A percentile compares a stretch with the other conserved stretches of the same genome.
Conservation (phyloP, 768 basidiomycete genomes). For the Mycena sanguinolenta region DNA sequence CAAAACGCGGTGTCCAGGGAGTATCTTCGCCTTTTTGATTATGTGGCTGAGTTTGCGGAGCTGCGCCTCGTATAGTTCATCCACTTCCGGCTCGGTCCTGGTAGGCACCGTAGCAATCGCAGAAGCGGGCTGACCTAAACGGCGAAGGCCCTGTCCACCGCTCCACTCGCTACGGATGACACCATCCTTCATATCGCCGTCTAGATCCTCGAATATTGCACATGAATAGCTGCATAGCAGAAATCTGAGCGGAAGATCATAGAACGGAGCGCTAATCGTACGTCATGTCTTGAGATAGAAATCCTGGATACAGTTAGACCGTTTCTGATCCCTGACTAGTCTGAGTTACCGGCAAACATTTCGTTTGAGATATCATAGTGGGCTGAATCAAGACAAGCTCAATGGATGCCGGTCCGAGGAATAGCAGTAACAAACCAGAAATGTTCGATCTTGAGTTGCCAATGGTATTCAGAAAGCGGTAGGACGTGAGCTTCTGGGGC, state of each 20-base stretch:
- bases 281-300: constrained; percentile 80
- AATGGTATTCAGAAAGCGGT: constrained; percentile 75
- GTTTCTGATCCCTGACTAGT: constrained; percentile 3
- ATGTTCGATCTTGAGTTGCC: constrained; percentile 77
- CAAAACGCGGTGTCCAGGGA: constrained; percentile 67
- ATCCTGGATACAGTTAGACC: constrained; percentile 49
- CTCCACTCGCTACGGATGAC: constrained; percentile 48
- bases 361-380: constrained; percentile 86
- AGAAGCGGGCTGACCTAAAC: constrained; percentile 33
- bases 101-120: constrained; percentile 23
- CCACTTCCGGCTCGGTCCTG: constrained; percentile 38
- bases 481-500: constrained; percentile 67
- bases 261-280: constrained; percentile 39
- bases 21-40: constrained; percentile 73
- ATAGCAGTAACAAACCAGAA: constrained; percentile 46
- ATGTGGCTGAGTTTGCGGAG: constrained; percentile 75
- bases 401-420: neutral
- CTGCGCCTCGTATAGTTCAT: constrained; percentile 63
- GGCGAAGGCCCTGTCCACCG: constrained; percentile 52
- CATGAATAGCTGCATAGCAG: constrained; percentile 60
- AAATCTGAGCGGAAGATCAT: neutral
- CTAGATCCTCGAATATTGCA: constrained; percentile 76
- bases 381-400: constrained; percentile 45
- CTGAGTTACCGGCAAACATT: constrained; percentile 71
- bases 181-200: constrained; percentile 63